Evolutionary conservation across 176 grass and related monocot genomes (phyloP).

Genomic region (Raddia guianensis): DNA sequence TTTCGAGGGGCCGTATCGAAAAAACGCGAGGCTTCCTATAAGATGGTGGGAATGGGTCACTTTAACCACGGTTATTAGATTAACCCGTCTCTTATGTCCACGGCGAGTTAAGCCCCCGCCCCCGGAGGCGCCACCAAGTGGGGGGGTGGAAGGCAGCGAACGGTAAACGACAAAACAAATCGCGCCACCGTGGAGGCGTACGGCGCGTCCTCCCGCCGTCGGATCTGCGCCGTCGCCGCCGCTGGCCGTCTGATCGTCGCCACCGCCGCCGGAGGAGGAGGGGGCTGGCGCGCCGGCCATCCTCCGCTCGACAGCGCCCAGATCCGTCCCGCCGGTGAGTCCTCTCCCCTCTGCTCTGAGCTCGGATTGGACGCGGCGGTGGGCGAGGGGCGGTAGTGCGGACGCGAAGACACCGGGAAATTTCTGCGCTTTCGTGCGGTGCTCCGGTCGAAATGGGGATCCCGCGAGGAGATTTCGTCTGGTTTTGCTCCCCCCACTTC

Average conservation of each 20-base stretch:
- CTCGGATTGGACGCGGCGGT: neutral
- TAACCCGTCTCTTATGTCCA: slow-evolving; percentile 58
- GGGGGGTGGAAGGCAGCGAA: too few species aligned
- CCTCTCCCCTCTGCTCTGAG: slow-evolving; percentile 4
- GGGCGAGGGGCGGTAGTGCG: neutral
- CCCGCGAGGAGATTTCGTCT: neutral
- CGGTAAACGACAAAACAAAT: neutral
- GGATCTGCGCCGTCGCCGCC: slow-evolving; percentile 38
- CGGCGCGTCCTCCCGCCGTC: slow-evolving; percentile 41
- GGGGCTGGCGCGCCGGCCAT: slow-evolving; percentile 25
- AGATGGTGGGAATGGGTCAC: neutral
- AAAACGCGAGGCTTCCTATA: slow-evolving; percentile 46
- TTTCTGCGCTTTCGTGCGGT: neutral
- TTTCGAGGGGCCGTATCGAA: neutral
- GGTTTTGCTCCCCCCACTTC: neutral
- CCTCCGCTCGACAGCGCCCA: slow-evolving; percentile 24
- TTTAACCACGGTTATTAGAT: slow-evolving; percentile 63
- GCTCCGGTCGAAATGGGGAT: slow-evolving; percentile 12
- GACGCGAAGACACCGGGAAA: neutral
- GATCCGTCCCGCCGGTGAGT: slow-evolving; percentile 58
- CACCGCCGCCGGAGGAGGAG: slow-evolving; percentile 34
- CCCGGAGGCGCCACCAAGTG: neutral
- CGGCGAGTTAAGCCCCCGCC: slow-evolving; percentile 42
- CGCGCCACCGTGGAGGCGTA: slow-evolving; percentile 47
- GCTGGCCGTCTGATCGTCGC: slow-evolving; percentile 15